These are phyloP conservation scores for Hortiboletus campestris DNA, from an alignment of 768 basidiomycete genomes.

Conservation along the genomic window DNA sequence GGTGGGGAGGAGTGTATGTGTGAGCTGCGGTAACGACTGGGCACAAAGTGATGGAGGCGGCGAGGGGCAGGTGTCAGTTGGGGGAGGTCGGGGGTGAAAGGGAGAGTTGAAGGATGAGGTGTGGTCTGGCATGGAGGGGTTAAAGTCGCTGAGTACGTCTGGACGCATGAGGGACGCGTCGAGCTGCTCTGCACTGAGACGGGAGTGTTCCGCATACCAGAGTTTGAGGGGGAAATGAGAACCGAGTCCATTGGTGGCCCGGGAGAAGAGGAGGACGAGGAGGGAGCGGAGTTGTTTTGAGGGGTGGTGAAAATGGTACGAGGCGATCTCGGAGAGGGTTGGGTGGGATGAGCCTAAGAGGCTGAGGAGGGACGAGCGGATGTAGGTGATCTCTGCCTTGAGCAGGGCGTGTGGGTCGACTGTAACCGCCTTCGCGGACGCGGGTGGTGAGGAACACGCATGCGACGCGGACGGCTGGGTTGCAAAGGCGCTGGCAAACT, in stretches of 20 bases:
- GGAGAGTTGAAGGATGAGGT: conserved; percentile 64
- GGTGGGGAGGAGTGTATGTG: conserved; percentile 60
- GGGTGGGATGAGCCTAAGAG: conserved; percentile 90
- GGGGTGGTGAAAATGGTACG: conserved; percentile 87
- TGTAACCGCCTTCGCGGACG: conserved; percentile 19
- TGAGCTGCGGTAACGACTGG: conserved; percentile 32
- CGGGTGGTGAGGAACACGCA: conserved; percentile 16
- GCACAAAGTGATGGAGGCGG: conserved; percentile 24
- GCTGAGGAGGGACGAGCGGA: conserved; percentile 69
- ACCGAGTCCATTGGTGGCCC: conserved; percentile 91
- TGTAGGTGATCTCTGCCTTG: conserved; percentile 64
- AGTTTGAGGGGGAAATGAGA: conserved; percentile 55
- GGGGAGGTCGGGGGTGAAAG: conserved; percentile 47
- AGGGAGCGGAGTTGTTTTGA: conserved; percentile 91
- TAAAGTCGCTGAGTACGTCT: conserved; percentile 89
- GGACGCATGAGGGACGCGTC: conserved; percentile 77
- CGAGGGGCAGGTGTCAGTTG: conserved; percentile 21
- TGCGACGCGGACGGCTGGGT: conserved; percentile 13
- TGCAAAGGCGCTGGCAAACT: conserved; percentile 45
- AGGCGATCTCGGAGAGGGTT: conserved; percentile 79
- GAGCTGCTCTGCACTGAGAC: conserved; percentile 57
- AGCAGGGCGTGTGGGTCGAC: conserved; percentile 73
- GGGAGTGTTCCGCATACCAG: conserved; percentile 60
- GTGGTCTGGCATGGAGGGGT: conserved; percentile 81
- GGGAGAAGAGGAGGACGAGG: conserved; percentile 84